Percentiles rank a stretch among this genome's conserved stretches.
Conservation (phyloP, 1,284 basidiomycete species). For the Tausonia pullulans region DNA sequence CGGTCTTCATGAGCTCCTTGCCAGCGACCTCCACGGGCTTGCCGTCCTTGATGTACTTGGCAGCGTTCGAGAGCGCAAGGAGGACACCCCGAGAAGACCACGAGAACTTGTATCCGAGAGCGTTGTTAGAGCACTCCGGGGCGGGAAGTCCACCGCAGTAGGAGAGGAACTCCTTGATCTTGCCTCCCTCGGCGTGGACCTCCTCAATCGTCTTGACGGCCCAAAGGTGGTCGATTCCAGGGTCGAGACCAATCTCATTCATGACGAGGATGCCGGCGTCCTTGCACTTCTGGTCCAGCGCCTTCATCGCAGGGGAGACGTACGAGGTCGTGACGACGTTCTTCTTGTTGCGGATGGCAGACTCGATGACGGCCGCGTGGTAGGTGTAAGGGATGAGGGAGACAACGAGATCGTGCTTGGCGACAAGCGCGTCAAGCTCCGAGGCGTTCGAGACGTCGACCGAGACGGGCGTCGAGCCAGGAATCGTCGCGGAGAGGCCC, state of each 20-base stretch:
- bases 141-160: constrained; percentile 96
- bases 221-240: constrained; percentile 75
- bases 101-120: constrained; percentile 98
- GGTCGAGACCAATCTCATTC: constrained; percentile 97
- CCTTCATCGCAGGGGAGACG: constrained; percentile 78
- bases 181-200: constrained; percentile 86
- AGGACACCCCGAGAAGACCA: constrained; percentile 97
- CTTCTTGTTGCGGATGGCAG: constrained; percentile 88
- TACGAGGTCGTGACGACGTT: constrained; percentile 97
- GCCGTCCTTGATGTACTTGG: constrained; percentile 63
- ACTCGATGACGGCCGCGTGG: constrained; percentile 85
- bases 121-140: constrained; percentile 81
- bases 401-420: constrained; percentile 84
- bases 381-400: constrained; percentile 93
- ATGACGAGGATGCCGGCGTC: constrained; percentile 87
- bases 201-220: constrained; percentile 94
- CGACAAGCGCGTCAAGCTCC: constrained; percentile 68
- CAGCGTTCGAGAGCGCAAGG: constrained; percentile 85
- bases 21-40: constrained; percentile 52
- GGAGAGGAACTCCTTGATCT: constrained; percentile 89
- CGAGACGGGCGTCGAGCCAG: constrained; percentile 59
- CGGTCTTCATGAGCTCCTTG: constrained; percentile 65
- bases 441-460: constrained; percentile 68
- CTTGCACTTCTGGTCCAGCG: constrained; percentile 70
- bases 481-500: constrained; percentile 55